Evolutionary conservation across 1,139 yeast species (phyloP), one percentile per base, ranked within the genome.

Genomic region (Arxiozyma bovina): DNA sequence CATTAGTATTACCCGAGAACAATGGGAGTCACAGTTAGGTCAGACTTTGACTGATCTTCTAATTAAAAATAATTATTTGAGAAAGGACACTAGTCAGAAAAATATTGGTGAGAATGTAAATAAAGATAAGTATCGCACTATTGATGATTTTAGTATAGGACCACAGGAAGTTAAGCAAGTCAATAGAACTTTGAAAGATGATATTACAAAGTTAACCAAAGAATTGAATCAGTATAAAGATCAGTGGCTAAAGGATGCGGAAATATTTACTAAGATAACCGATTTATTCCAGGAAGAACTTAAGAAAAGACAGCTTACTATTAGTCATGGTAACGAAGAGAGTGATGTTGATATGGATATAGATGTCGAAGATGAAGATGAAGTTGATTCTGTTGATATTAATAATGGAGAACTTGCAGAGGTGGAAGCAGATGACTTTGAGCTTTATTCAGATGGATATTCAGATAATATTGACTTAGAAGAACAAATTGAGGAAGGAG

Each of bases 241-340:
- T 6, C 64, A 63, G 50, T 68, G 71, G 71, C 38, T 61, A 40
- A 61, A 64, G 42, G 68, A 67, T 58, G 69, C 69, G 3, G 63
- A 63, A 11, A 57, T 67, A 12, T 63, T 67, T 45, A 55, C 59
- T 7, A 65, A 62, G 45, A 61, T 68, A 21, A 59, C 67, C 0
- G 54, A 59, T 4, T 55, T 63, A 1, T 55, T 68, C 23, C 61
- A 61, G 45, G 66, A 60, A 11, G 70, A 65, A 52, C 53, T 66
- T 27, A 45, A 42, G 20, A 59, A 54, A 47, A 60, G 69, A 52
- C 55, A 61, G 42, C 46, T 58, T 21, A 51, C 56, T 38, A 17
- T 20, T 34, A 30, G 11, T 30, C 41, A 43, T 6, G 20, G 11
- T 17, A 30, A 45, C 27, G 44, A 53, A 20, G 61, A 53, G 18